These are phyloP conservation scores for Nicotiana tabacum DNA, from an alignment of 257 asterid species.

Conservation along the genomic window DNA sequence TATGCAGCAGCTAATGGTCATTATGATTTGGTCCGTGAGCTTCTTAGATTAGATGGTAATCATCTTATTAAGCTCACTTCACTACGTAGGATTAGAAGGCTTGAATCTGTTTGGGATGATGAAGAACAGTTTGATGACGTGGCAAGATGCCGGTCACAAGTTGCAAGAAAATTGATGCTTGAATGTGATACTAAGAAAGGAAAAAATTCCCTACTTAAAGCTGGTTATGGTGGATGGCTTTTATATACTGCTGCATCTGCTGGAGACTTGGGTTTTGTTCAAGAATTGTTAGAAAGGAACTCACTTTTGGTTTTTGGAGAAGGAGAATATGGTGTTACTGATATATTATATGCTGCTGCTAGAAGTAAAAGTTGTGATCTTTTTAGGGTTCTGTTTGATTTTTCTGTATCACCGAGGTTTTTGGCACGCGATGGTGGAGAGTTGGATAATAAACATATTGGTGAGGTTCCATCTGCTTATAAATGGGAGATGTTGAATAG, in stretches of 20 bases:
- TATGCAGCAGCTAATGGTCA: constrained; percentile 98
- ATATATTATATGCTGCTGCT: constrained; percentile 78
- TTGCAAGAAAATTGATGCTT: constrained; percentile 53
- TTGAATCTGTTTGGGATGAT: constrained; percentile 98
- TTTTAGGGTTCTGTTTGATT: constrained; percentile 56
- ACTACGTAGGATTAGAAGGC: constrained; percentile 77
- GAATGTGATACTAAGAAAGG: constrained; percentile 64
- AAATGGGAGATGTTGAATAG: constrained; percentile 78
- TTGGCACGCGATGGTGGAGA: constrained; percentile 23
- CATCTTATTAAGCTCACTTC: constrained; percentile 86
- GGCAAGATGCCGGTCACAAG: constrained; percentile 64
- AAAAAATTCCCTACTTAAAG: constrained; percentile 53
- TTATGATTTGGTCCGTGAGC: constrained; percentile 78
- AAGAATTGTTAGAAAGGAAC: constrained; percentile 61
- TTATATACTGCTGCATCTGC: constrained; percentile 94
- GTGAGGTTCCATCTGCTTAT: constrained; percentile 65
- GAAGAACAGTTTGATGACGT: constrained; percentile 81
- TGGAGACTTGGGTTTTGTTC: constrained; percentile 66
- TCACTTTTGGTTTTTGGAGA: constrained; percentile 88
- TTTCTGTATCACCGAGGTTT: constrained; percentile 62
- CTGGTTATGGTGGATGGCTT: constrained; percentile 94
- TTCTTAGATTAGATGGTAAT: constrained; percentile 88
- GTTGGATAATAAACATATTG: constrained; percentile 40
- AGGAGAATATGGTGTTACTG: constrained; percentile 92
- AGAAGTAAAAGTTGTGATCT: constrained; percentile 67